Base-by-base conservation (phyloP, 2,329 filamentous ascomycete species). In the Epichloe sp. region DNA sequence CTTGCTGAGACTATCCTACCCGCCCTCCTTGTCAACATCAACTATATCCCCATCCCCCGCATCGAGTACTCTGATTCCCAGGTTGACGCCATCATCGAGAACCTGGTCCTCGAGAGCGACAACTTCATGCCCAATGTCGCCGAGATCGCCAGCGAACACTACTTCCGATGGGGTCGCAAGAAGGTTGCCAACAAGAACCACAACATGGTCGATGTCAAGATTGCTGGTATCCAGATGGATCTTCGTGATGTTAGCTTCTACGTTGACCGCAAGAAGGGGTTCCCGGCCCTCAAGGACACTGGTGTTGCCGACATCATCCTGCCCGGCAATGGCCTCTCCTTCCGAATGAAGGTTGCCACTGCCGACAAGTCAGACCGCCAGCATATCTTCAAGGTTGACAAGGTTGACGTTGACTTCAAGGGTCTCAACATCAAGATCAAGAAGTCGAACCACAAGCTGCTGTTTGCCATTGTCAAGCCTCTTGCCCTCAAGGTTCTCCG, bases 331-430 rank as follows among this genome's bases (percentile, higher is more conserved):
- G 93, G 93, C 37, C 84, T 98, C 66, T 86, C 85, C 62, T 95
- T 97, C 78, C 90, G 89, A 69, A 81, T 97, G 63, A 87, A 88
- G 64, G 78, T 95, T 59, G 87, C 90, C 52, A 90, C 83, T 45
- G 83, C 88, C 3, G 82, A 91, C 49, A 79, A 83, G 64, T 76
- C 74, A 19, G 89, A 95, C 61, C 73, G 75, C 31, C 80, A 86
- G 60, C 82, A 93, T 67, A 93, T 95, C 71, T 91, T 97, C 79
- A 96, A 95, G 78, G 78, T 97, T 54, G 88, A 95, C 63, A 90
- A 86, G 67, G 85, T 95, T 3, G 76, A 86, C 41, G 87, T 95
- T 19, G 82, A 88, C 60, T 80, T 95, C 58, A 86, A 87, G 70
- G 67, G 90, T 62, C 76, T 96, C 52, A 79, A 85, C 59, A 83